Evolutionary conservation across 176 grass and related monocot genomes (phyloP).

Genomic region (Aegilops umbellulata): DNA sequence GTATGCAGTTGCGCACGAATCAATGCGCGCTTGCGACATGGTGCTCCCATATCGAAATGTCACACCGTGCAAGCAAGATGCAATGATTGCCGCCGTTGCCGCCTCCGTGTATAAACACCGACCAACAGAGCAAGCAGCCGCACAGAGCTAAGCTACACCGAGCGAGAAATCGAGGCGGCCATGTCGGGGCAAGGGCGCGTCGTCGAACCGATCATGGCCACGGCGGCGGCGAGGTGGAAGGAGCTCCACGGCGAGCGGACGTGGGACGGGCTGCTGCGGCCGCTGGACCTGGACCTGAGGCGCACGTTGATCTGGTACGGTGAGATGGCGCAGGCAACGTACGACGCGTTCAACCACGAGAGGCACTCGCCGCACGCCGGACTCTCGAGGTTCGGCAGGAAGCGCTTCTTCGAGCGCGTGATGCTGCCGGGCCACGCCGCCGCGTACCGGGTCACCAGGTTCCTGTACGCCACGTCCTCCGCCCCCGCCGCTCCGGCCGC

Average conservation of each 20-base stretch:
- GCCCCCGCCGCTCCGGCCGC: conserved; percentile 40
- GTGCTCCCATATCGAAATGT: background rate
- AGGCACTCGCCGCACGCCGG: conserved; percentile 53
- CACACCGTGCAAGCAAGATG: conserved; percentile 8
- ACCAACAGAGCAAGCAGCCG: background rate
- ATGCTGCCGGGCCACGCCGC: conserved; percentile 28
- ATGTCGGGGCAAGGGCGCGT: background rate
- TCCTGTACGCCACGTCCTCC: conserved; percentile 71
- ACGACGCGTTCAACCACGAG: conserved; percentile 79
- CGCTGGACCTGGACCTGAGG: conserved; percentile 71
- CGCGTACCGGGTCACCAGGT: conserved; percentile 63
- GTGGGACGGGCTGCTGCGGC: conserved; percentile 62
- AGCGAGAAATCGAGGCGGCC: background rate
- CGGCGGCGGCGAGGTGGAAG: conserved; percentile 46
- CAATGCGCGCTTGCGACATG: background rate
- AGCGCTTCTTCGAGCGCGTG: conserved; percentile 45
- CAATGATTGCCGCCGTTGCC: background rate
- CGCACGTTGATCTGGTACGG: conserved; percentile 65
- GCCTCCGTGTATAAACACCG: background rate
- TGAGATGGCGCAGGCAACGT: conserved; percentile 67
- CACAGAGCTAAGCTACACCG: background rate
- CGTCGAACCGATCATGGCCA: background rate
- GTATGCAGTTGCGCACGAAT: background rate
- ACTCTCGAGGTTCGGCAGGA: conserved; percentile 31
- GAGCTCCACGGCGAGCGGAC: conserved; percentile 51